phyloP scores from a whole-genome alignment of 2,329 filamentous ascomycete species.

The Epichloe gansuensis region DNA sequence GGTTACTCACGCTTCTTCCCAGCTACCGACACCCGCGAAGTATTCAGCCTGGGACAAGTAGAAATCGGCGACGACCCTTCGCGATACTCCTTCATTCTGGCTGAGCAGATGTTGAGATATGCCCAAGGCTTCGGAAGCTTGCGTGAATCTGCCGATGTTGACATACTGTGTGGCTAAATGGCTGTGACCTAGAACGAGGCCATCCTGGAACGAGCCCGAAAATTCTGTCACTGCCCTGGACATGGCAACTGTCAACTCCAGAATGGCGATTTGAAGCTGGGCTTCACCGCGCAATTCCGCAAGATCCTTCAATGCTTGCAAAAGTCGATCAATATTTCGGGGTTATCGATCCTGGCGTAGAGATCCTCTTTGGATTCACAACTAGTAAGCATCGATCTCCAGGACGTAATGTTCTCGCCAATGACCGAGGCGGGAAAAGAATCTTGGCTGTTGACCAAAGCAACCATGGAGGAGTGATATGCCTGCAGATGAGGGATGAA shows the following conservation, averaged over 20 bases:
- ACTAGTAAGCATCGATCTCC: conserved; percentile 29
- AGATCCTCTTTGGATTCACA: conserved; percentile 30
- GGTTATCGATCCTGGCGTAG: conserved; percentile 34
- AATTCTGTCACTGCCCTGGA: conserved; percentile 23
- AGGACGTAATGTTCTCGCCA: conserved; percentile 27
- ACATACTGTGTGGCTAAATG: conserved; percentile 41
- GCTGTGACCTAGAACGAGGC: conserved; percentile 33
- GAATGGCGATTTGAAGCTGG: conserved; percentile 30
- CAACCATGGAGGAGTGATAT: conserved; percentile 31
- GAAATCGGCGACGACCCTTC: conserved; percentile 36
- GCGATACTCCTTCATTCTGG: conserved; percentile 24
- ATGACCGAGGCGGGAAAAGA: conserved; percentile 20
- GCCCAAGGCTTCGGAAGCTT: conserved; percentile 41
- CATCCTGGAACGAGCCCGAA: conserved; percentile 21
- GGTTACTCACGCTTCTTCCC: conserved; percentile 43
- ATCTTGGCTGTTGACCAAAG: conserved; percentile 26
- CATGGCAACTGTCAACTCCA: conserved; percentile 33
- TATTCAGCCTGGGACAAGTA: conserved; percentile 67
- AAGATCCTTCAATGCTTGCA: conserved; percentile 39
- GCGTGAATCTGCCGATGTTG: conserved; percentile 37
- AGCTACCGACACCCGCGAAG: conserved; percentile 52
- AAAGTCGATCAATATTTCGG: conserved; percentile 36
- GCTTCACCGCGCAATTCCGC: conserved; percentile 39
- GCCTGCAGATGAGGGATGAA: conserved; percentile 38
- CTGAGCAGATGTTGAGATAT: conserved; percentile 39